Evolutionary conservation across 352 stramenopile species (phyloP).

Genomic region (Pythium scleroteichum): DNA sequence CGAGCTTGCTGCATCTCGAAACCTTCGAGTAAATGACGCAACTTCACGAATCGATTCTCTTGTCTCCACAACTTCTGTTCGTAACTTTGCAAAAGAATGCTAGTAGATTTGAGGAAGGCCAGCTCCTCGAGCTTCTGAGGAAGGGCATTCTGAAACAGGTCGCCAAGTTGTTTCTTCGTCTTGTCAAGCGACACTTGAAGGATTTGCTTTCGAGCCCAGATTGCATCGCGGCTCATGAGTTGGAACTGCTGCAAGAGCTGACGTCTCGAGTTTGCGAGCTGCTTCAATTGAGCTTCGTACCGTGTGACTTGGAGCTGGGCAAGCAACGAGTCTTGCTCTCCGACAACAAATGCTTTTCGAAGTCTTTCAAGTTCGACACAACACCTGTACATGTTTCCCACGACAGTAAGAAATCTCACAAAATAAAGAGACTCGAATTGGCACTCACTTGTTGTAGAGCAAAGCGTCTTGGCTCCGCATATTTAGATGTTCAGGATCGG

Average conservation of each 20-base stretch:
- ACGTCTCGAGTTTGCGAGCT: slow-evolving; percentile 23
- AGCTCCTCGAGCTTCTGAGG: slow-evolving; percentile 36
- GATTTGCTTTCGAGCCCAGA: slow-evolving; percentile 28
- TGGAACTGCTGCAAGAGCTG: slow-evolving; percentile 39
- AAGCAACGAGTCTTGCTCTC: slow-evolving; percentile 36
- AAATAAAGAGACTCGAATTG: not conserved
- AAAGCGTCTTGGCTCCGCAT: slow-evolving; percentile 39
- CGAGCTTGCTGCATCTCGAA: slow-evolving; percentile 43
- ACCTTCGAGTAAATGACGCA: slow-evolving; percentile 32
- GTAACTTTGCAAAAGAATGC: slow-evolving; percentile 42
- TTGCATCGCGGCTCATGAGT: slow-evolving; percentile 36
- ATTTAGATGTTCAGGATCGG: slow-evolving; percentile 32
- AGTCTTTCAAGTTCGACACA: slow-evolving; percentile 40
- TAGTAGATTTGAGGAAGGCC: slow-evolving; percentile 42
- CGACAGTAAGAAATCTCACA: not conserved
- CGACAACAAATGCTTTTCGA: slow-evolving; percentile 34
- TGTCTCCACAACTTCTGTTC: slow-evolving; percentile 51
- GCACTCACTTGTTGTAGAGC: slow-evolving; percentile 45
- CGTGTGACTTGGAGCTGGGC: slow-evolving; percentile 36
- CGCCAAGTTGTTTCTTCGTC: slow-evolving; percentile 19
- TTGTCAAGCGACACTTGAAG: slow-evolving; percentile 23
- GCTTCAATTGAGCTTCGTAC: slow-evolving; percentile 23
- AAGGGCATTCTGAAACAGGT: slow-evolving; percentile 24
- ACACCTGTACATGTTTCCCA: slow-evolving; percentile 22
- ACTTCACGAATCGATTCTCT: slow-evolving; percentile 40